Evolutionary conservation across 768 basidiomycete genomes (phyloP), one percentile per base, ranked within the genome.

Genomic region (Exidia glandulosa): DNA sequence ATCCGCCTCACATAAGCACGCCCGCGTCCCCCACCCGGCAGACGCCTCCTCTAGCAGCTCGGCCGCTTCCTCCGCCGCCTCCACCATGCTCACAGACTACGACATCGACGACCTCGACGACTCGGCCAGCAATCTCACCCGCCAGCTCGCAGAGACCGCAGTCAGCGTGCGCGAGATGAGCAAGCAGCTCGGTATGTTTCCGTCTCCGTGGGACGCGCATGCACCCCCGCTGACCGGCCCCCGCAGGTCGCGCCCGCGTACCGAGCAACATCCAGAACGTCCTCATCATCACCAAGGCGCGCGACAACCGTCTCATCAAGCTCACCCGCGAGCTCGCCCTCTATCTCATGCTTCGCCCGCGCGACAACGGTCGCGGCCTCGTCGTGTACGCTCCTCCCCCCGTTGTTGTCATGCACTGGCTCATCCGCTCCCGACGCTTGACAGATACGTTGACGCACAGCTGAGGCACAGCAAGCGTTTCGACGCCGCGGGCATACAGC

Each of bases 161-260:
- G 90, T 93, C 13, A 89, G 93, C 37, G 96, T 99, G 12, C 81
- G 96, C 55, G 96, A 99, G 74, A 94, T 97, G 93, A 95, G 93
- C 82, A 95, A 95, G 72, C 91, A 95, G 71, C 85, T 99, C 19
- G 96, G 95, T 92, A 66, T 57, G 73, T 41, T 56, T 62, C 61
- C 60, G 60, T 57, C 58, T 57, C 56, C 32, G 23, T 50, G n/a
- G 12, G 27, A 36, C 29, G 32, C 14, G 16, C 37, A 23, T 31
- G 14, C 48, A 55, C 7, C 13, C 58, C 62, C n/a, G 52, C 33
- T 32, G 41, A 54, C 36, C 32, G 2, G 52, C 34, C 32, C 25
- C 23, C 2, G 41, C 67, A 97, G 94, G 95, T 58, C 88, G 95
- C 59, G 93, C 95, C 3, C 82, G 92, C 32, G 90, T 98, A 60